Evolutionary conservation across 352 stramenopile genomes (phyloP), one percentile per base, ranked within the genome.

Genomic region (Phytophthora brassicae): DNA sequence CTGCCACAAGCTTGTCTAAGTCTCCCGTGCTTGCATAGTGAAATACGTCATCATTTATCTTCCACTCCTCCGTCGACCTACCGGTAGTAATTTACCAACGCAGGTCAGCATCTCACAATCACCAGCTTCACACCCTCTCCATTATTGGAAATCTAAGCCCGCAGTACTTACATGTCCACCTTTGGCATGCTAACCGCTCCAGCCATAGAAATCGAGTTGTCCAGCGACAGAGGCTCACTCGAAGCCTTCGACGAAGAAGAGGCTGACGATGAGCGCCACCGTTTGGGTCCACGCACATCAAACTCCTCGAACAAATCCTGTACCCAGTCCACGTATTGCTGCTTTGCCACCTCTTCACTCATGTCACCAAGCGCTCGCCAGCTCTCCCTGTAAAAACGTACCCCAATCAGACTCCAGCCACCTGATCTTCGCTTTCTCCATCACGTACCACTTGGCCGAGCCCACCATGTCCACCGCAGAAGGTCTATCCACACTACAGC

Each of bases 1-100:
- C 72, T 23, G 50, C 41, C 17, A 77, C 50, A n/a, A 92, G 66
- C 47, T 84, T 86, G 33, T 69, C 69, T 12, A 88, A 8, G 35
- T 85, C 67, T 24, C 84, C 84, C 0, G 71, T 92, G 56, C 81
- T 90, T 0, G 84, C 81, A 49, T 81, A 90, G 47, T 92, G 74
- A 56, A 90, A 92, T 49, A 75, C 42, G 56, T 90, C 83, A 29
- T 90, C 76, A 12, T 77, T 77, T 33, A 90, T 73, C 51, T 89
- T 76, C 84, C 84, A 92, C 53, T 90, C 84, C 17, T 86, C 78
- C n/a, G 77, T 80, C n/a, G 84, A 79, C 66, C 80, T 89, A n/a
- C n/a, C n/a, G n/a, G n/a, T n/a, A n/a, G n/a, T n/a, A 58, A 22
- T 49, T 39, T 45, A 16, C 2, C 14, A 23, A 35, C 26, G 47